These are phyloP conservation scores for Medicago ruthenica DNA, from an alignment of 306 rosid genomes.

Conservation along the genomic window DNA sequence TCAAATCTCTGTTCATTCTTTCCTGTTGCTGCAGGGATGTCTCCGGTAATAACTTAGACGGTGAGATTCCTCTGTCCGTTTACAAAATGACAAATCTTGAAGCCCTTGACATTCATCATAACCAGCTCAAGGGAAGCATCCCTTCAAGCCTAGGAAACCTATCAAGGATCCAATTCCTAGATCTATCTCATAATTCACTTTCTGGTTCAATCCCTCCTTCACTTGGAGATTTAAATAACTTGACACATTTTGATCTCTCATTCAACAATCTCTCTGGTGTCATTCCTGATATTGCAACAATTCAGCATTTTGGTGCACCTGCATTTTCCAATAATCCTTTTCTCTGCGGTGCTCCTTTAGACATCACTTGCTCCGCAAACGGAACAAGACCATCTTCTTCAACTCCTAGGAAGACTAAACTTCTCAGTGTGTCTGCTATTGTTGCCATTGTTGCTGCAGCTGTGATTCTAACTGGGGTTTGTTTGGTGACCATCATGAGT, in stretches of 20 bases:
- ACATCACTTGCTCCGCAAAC: constrained; percentile 61
- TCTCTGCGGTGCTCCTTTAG: constrained; percentile 91
- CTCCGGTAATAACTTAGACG: constrained; percentile 80
- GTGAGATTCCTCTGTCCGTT: constrained; percentile 74
- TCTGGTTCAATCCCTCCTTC: constrained; percentile 77
- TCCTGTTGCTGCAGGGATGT: constrained; percentile 75
- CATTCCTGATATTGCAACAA: constrained; percentile 58
- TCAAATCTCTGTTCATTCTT: constrained; percentile 42
- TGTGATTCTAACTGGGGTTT: constrained; percentile 83
- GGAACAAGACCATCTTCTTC: constrained; percentile 50
- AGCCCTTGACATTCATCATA: constrained; percentile 77
- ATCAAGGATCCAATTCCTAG: constrained; percentile 65
- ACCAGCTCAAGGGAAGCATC: constrained; percentile 79
- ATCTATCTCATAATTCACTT: constrained; percentile 78
- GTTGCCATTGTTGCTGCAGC: constrained; percentile 96
- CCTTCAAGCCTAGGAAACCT: constrained; percentile 74
- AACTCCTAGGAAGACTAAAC: constrained; percentile 55
- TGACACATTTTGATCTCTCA: constrained; percentile 77
- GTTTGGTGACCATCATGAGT: constrained; percentile 82
- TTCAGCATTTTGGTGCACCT: constrained; percentile 67
- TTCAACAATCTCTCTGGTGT: constrained; percentile 81
- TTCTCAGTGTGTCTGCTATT: constrained; percentile 77
- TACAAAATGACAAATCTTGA: constrained; percentile 75
- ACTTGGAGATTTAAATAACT: constrained; percentile 62
- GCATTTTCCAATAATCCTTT: constrained; percentile 81